A percentile compares a stretch with the other conserved stretches of the same genome.
Evolutionary conservation across 2,329 filamentous ascomycete genomes (phyloP).

Genomic region (Beauveria rudraprayagi): DNA sequence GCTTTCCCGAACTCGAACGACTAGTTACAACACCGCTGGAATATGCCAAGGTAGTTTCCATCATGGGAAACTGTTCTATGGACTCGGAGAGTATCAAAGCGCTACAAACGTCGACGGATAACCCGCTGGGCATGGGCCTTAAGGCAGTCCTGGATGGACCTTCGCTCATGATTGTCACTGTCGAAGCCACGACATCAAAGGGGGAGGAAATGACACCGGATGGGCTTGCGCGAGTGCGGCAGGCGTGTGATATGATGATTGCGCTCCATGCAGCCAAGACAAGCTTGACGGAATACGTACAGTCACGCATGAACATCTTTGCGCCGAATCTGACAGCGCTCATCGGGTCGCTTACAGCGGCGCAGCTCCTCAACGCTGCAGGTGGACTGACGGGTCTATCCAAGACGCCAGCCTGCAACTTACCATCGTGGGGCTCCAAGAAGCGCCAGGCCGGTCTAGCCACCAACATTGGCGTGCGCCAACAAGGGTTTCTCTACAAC

Average conservation of each 20-base stretch:
- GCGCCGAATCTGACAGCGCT: conserved; percentile 88
- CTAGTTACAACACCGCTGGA: conserved; percentile 88
- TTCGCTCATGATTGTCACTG: conserved; percentile 88
- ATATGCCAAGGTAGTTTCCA: conserved; percentile 90
- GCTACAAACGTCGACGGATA: conserved; percentile 68
- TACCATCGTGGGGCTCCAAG: conserved; percentile 84
- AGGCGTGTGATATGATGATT: conserved; percentile 83
- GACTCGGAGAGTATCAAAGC: conserved; percentile 72
- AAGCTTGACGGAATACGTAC: conserved; percentile 84
- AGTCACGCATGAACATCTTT: conserved; percentile 94
- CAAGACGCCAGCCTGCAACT: conserved; percentile 88
- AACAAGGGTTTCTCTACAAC: conserved; percentile 90
- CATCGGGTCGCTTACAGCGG: conserved; percentile 86
- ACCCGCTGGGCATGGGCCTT: conserved; percentile 66
- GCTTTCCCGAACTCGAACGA: conserved; percentile 87
- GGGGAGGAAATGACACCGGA: conserved; percentile 68
- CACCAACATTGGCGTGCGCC: conserved; percentile 82
- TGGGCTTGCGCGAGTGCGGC: conserved; percentile 65
- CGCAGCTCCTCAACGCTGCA: conserved; percentile 90
- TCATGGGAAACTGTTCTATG: conserved; percentile 86
- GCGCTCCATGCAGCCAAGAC: conserved; percentile 79
- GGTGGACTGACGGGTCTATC: conserved; percentile 83
- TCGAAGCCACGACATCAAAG: conserved; percentile 85
- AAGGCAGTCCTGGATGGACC: conserved; percentile 80
- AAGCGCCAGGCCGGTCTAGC: conserved; percentile 78